A percentile compares a stretch with the other conserved stretches of the same genome.
Evolutionary conservation across 1,139 yeast species (phyloP).

Genomic region (Blastobotrys arbuscula): DNA sequence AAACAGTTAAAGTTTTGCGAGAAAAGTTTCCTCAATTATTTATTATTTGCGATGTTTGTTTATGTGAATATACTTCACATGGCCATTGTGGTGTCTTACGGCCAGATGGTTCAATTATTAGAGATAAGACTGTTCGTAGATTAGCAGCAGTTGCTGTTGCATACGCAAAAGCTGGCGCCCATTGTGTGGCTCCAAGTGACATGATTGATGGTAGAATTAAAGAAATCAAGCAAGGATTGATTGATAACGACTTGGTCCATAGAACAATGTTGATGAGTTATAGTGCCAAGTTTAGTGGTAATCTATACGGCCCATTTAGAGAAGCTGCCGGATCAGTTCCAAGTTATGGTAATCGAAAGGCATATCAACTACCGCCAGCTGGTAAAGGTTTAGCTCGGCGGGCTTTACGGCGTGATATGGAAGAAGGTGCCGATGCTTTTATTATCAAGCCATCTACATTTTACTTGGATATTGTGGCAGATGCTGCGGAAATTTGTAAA

Average conservation of each 20-base stretch:
- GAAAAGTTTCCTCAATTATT: constrained; percentile 71
- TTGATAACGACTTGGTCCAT: constrained; percentile 81
- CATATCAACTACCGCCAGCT: constrained; percentile 90
- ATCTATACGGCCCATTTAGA: constrained; percentile 92
- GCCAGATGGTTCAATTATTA: constrained; percentile 78
- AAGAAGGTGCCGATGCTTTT: constrained; percentile 93
- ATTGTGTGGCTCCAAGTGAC: constrained; percentile 95
- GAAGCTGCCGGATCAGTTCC: constrained; percentile 96
- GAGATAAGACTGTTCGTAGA: constrained; percentile 71
- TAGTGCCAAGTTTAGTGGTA: constrained; percentile 89
- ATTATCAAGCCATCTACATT: constrained; percentile 97
- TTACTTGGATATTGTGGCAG: constrained; percentile 83
- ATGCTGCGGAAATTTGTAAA: constrained; percentile 74
- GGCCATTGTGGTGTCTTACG: constrained; percentile 93
- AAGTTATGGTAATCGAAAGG: constrained; percentile 82
- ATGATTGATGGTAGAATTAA: constrained; percentile 95
- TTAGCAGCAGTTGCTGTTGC: constrained; percentile 93
- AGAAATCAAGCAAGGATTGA: constrained; percentile 81
- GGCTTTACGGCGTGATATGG: constrained; percentile 77
- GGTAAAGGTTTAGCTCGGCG: constrained; percentile 93
- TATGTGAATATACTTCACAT: constrained; percentile 93
- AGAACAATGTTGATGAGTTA: constrained; percentile 87
- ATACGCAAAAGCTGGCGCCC: constrained; percentile 93
- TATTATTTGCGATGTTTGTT: constrained; percentile 90
- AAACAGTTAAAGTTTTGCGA: constrained; percentile 60